phyloP scores from a whole-genome alignment of 768 basidiomycete species.

The Cubamyces lactineus region DNA sequence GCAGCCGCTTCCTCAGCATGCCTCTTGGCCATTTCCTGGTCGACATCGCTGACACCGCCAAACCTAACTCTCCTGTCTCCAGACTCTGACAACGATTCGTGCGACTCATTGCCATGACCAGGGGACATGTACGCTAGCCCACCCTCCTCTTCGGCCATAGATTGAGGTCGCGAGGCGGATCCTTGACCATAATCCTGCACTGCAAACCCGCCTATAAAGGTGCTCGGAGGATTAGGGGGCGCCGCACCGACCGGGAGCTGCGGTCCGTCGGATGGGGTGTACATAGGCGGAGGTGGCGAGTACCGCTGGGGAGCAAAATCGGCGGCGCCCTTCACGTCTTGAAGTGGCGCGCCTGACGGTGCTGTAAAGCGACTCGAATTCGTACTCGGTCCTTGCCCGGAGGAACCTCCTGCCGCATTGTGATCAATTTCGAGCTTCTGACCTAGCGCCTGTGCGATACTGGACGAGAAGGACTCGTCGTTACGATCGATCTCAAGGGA shows the following conservation, averaged over 20 bases:
- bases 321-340: constrained; percentile 16
- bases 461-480: constrained; percentile 40
- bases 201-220: not conserved
- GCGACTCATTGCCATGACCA: constrained; percentile 19
- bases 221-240: constrained; percentile 31
- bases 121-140: constrained; percentile 36
- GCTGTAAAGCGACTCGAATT: not conserved
- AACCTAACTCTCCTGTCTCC: constrained; percentile 47
- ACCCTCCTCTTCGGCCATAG: constrained; percentile 27
- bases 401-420: not conserved
- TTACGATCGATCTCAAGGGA: constrained; percentile 29
- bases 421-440: constrained; percentile 15
- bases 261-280: constrained; percentile 39
- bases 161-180: constrained; percentile 15
- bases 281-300: constrained; percentile 37
- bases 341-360: not conserved
- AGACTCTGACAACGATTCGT: constrained; percentile 9
- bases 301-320: constrained; percentile 32
- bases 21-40: constrained; percentile 38
- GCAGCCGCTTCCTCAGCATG: constrained; percentile 10
- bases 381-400: not conserved
- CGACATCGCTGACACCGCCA: constrained; percentile 44
- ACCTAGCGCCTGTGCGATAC: constrained; percentile 43
- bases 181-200: not conserved
- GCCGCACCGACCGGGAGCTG: constrained; percentile 48